phyloP scores from a whole-genome alignment of 1,284 basidiomycete genomes.

The Leccinum ponderosum region DNA sequence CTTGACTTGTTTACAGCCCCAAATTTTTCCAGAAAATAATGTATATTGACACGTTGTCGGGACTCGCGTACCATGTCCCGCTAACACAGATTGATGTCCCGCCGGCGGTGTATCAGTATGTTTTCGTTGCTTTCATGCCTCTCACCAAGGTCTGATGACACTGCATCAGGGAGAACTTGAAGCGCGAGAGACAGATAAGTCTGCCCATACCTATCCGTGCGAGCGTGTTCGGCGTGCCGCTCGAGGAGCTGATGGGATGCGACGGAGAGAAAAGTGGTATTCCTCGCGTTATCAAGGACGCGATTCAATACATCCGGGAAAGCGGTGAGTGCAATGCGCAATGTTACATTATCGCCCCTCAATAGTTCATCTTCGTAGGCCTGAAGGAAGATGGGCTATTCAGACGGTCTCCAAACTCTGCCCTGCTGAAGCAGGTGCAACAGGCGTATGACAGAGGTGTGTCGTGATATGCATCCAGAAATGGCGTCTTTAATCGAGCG shows the following conservation, averaged over 20 bases:
- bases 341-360: constrained; percentile 1
- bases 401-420: constrained; percentile 72
- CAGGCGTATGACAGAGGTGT: constrained; percentile 80
- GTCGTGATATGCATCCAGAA: constrained; percentile 7
- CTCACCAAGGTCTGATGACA: constrained; percentile 3
- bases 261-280: constrained; percentile 78
- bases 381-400: constrained; percentile 79
- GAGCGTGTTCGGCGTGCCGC: constrained; percentile 73
- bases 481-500: constrained; percentile 11
- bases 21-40: constrained; percentile 86
- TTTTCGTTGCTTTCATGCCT: constrained; percentile 8
- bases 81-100: constrained; percentile 84
- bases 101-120: constrained; percentile 75
- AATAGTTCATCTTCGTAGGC: constrained; percentile 38
- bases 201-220: constrained; percentile 60
- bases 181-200: constrained; percentile 65
- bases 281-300: constrained; percentile 77
- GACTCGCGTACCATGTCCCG: constrained; percentile 73
- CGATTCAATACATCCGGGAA: constrained; percentile 68
- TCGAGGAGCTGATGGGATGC: constrained; percentile 80
- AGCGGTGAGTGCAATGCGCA: constrained; percentile 41
- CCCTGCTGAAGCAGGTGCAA: constrained; percentile 68
- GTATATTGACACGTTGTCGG: constrained; percentile 73
- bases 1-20: constrained; percentile 46
- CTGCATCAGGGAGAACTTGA: constrained; percentile 64